phyloP scores from a whole-genome alignment of 2,329 filamentous ascomycete species.

The Cytospora mali region DNA sequence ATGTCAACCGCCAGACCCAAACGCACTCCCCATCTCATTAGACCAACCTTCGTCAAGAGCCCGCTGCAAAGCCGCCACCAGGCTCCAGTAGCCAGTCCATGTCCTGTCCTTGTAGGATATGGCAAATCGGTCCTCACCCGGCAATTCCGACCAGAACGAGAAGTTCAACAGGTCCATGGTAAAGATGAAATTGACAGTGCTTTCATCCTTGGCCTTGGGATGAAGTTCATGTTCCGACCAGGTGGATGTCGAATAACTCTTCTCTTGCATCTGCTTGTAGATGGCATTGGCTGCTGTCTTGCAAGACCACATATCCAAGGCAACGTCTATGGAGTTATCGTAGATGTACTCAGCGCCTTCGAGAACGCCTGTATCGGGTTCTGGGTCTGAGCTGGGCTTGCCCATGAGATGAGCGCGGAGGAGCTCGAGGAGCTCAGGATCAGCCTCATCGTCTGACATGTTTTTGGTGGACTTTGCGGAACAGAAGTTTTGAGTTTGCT shows the following conservation, averaged over 20 bases:
- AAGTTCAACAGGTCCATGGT: constrained; percentile 97
- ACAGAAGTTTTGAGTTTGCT: not conserved
- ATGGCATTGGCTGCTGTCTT: constrained; percentile 82
- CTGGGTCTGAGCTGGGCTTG: constrained; percentile 54
- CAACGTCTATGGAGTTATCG: constrained; percentile 91
- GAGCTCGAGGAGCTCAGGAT: constrained; percentile 83
- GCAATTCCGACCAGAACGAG: constrained; percentile 84
- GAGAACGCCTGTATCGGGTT: constrained; percentile 80
- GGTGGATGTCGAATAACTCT: constrained; percentile 78
- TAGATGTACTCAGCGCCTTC: constrained; percentile 83
- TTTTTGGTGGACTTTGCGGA: constrained; percentile 28
- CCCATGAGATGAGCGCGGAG: constrained; percentile 77
- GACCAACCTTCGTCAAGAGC: constrained; percentile 80
- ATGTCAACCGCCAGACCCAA: constrained; percentile 15
- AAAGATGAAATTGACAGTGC: constrained; percentile 89
- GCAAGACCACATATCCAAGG: constrained; percentile 79
- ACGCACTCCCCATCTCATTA: constrained; percentile 26
- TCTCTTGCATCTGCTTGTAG: constrained; percentile 79
- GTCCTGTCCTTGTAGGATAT: constrained; percentile 77
- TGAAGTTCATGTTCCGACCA: constrained; percentile 92
- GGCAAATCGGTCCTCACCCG: constrained; percentile 74
- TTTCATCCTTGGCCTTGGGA: constrained; percentile 78
- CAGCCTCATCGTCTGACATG: constrained; percentile 92
- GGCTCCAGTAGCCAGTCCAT: constrained; percentile 95
- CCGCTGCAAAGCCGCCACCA: constrained; percentile 84